Base-by-base conservation (phyloP, 2,329 filamentous ascomycete species). In the Penicillium sp. region DNA sequence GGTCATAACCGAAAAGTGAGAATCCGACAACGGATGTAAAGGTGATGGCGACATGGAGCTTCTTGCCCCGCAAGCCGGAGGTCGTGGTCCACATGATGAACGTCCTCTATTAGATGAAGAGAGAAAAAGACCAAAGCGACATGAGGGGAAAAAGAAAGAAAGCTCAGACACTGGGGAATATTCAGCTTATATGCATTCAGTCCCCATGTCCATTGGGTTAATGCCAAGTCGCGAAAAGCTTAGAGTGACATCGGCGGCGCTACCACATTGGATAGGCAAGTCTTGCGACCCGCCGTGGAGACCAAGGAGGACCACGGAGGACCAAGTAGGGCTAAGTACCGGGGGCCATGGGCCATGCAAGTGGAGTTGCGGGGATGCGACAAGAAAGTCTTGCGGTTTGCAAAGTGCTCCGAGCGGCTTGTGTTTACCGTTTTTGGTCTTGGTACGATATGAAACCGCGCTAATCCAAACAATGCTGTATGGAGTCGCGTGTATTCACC, bases 1-100 rank as follows among this genome's bases (percentile, higher is more conserved):
- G 70, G 53, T 72, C 67, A 56, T 71, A 72, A 46, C 70, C 70
- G 57, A 72, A 72, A 25, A 84, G 79, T 8, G 84, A 72, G 72
- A 86, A 85, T 16, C 81, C 83, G 31, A 66, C 50, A n/a, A 69
- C 67, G 41, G 68, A 66, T n/a, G 63, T 66, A 31, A 71, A 51
- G 51, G 68, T 71, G 56, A 69, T 61, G 37, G 51, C 54, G 8
- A 57, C 12, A 42, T 54, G 59, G 52, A 61, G 59, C 48, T 48
- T 63, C 39, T 58, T 55, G 62, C 68, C 68, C 56, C 58, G 54
- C 16, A 70, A 53, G 51, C 68, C 68, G 38, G 35, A 55, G 34
- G 68, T 69, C 39, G 59, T 60, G 35, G 68, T 71, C 68, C 68
- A 70, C 68, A 71, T 71, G 32, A 49, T 50, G 45, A 54, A 54